A percentile compares a stretch with the other conserved stretches of the same genome.
These are phyloP conservation scores for Teratosphaeria pseudoeucalypti DNA, from an alignment of 2,329 filamentous ascomycete genomes.

Conservation along the genomic window DNA sequence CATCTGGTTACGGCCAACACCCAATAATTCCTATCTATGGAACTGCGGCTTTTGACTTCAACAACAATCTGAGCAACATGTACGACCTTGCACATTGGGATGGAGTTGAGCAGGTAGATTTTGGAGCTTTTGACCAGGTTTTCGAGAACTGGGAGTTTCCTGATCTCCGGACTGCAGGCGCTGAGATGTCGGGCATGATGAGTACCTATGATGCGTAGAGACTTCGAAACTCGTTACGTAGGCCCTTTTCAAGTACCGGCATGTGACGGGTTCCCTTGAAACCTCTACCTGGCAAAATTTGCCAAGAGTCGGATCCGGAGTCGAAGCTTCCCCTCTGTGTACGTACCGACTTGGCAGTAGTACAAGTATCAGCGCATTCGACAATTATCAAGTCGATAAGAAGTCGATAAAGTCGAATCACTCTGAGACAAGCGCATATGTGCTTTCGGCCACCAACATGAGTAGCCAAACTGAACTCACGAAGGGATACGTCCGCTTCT, in stretches of 20 bases:
- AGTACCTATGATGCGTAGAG: not conserved
- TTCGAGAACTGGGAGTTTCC: conserved; percentile 4
- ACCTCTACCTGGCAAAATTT: not conserved
- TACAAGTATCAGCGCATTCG: not conserved
- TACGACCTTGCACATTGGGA: not conserved
- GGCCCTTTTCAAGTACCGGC: not conserved
- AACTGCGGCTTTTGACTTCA: not conserved
- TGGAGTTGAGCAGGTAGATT: conserved; percentile 3
- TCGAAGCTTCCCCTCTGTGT: not conserved
- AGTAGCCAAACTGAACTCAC: not conserved
- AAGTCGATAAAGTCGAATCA: not conserved
- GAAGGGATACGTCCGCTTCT: not conserved
- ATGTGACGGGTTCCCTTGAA: not conserved
- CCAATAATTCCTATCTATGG: not conserved
- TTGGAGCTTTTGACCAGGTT: conserved; percentile 5
- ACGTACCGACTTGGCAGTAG: not conserved
- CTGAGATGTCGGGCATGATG: not conserved
- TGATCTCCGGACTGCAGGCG: not conserved
- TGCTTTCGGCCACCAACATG: not conserved
- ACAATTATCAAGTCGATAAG: not conserved
- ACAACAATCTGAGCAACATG: not conserved
- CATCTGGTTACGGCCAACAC: not conserved
- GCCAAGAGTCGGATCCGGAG: not conserved
- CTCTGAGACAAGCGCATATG: not conserved
- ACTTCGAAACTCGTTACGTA: not conserved